Evolutionary conservation across 805 yeast species (phyloP).

Genomic region (Candida ortonii): DNA sequence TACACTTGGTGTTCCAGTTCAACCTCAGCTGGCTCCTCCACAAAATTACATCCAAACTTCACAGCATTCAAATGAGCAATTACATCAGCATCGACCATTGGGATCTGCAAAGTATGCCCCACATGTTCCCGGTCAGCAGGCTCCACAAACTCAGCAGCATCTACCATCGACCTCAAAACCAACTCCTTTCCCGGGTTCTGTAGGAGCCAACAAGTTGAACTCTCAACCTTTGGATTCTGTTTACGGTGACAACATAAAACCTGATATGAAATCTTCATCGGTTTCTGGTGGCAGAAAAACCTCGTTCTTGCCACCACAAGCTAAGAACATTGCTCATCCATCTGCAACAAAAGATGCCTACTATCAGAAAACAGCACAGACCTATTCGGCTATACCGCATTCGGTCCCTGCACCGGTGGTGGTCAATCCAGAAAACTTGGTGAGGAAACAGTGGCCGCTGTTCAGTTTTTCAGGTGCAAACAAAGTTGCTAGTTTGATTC

Average conservation of each 20-base stretch:
- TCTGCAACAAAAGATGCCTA: conserved; percentile 2
- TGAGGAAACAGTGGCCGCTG: conserved; percentile 68
- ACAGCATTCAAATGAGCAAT: conserved; percentile 1
- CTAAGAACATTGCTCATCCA: conserved; percentile 5
- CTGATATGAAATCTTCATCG: conserved; percentile 16
- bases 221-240: conserved; percentile 19
- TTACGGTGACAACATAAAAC: conserved; percentile 19
- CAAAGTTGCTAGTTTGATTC: conserved; percentile 44
- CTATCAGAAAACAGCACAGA: conserved; percentile 3
- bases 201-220: conserved; percentile 2
- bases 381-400: conserved; percentile 11
- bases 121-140: conserved; percentile 11
- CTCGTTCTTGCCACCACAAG: conserved; percentile 18
- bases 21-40: conserved; percentile 2
- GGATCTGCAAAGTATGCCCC: conserved; percentile 20
- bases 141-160: conserved; percentile 4
- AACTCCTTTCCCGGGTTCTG: conserved; percentile 7
- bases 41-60: conserved; percentile 2
- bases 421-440: conserved; percentile 52
- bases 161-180: conserved; percentile 6
- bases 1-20: background rate
- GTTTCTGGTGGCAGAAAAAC: conserved; percentile 13
- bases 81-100: conserved; percentile 1
- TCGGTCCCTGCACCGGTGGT: conserved; percentile 36
- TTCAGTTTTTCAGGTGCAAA: conserved; percentile 61